Evolutionary conservation across 2,329 filamentous ascomycete genomes (phyloP), one percentile per base, ranked within the genome.

Genomic region (Xylaria sp.): DNA sequence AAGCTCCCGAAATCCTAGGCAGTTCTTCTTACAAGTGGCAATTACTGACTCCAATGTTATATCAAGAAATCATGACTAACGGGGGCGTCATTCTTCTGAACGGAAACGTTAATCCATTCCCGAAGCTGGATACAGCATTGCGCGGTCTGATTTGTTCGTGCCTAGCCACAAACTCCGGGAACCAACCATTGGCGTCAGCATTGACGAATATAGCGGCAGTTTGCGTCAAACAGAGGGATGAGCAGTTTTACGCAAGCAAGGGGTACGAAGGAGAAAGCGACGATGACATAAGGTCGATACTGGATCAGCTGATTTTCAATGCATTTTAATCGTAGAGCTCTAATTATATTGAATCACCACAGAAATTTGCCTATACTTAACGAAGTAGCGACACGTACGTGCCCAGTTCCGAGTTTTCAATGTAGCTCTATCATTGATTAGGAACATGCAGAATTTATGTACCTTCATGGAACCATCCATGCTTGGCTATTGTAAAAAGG

Each of bases 141-240:
- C 66, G 66, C 17, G 17, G 15, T 20, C 28, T 65, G 4, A 46
- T 68, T 38, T 65, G 66, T n/a, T 31, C 56, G 4, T 68, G 66
- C 42, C 49, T 65, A 23, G 61, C 61, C 6, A n/a, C 56, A 26
- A 31, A 23, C 0, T 20, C 23, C 17, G 11, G 7, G 4, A 6
- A 46, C 28, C 46, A 61, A 23, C 61, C 61, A 26, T 1, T 3
- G 2, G 31, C 38, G 15, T 17, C 1, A 5, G 20, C 0, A 3
- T 28, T 68, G 9, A 31, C 23, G 11, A 36, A 60, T 65, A 5
- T 10, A 9, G 40, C 23, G 31, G 6, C 9, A 23, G 6, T 15
- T 7, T 28, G 4, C 9, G n/a, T 65, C 13, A 15, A 4, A 4
- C 0, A 13, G 1, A 64, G 56, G 20, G 57, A 65, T 33, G 49